Evolutionary conservation across 2,329 filamentous ascomycete genomes (phyloP).

Genomic region (Anisogramma anomala): DNA sequence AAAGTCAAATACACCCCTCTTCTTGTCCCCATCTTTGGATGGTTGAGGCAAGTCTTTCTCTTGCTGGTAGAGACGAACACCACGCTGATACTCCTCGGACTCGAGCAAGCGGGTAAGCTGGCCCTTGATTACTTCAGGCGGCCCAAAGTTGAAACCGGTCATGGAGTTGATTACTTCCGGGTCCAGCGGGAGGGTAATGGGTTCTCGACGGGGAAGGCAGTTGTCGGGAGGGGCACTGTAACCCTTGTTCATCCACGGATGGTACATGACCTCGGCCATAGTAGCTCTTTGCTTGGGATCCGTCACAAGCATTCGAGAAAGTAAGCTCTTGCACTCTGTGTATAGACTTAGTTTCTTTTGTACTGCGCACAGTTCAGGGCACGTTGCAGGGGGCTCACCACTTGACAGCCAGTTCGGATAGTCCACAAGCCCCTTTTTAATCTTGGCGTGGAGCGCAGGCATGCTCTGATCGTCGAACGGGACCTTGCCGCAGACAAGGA

Average conservation of each 20-base stretch:
- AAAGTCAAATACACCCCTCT: constrained; percentile 80
- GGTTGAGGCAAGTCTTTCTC: constrained; percentile 50
- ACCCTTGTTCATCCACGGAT: constrained; percentile 93
- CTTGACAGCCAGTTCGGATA: constrained; percentile 88
- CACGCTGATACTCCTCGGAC: constrained; percentile 86
- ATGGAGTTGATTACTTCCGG: constrained; percentile 77
- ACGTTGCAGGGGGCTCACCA: constrained; percentile 43
- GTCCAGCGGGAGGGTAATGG: constrained; percentile 75
- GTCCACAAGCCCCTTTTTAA: constrained; percentile 92
- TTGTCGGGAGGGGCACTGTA: constrained; percentile 82
- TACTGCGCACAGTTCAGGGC: neutral
- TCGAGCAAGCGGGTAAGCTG: constrained; percentile 80
- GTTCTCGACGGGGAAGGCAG: constrained; percentile 70
- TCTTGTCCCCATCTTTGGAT: constrained; percentile 63
- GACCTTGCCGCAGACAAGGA: constrained; percentile 93
- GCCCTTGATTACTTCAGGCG: constrained; percentile 67
- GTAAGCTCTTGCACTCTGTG: constrained; percentile 81
- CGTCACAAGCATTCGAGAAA: constrained; percentile 91
- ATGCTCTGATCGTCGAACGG: constrained; percentile 99
- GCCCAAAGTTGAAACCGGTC: constrained; percentile 96
- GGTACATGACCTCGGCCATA: constrained; percentile 82
- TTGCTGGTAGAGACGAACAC: constrained; percentile 57
- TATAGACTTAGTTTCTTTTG: neutral
- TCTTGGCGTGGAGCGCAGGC: constrained; percentile 95
- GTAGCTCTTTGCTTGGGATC: constrained; percentile 79